Conservation (phyloP, 2,329 filamentous ascomycete species). For the Fusarium cyanostomum region DNA sequence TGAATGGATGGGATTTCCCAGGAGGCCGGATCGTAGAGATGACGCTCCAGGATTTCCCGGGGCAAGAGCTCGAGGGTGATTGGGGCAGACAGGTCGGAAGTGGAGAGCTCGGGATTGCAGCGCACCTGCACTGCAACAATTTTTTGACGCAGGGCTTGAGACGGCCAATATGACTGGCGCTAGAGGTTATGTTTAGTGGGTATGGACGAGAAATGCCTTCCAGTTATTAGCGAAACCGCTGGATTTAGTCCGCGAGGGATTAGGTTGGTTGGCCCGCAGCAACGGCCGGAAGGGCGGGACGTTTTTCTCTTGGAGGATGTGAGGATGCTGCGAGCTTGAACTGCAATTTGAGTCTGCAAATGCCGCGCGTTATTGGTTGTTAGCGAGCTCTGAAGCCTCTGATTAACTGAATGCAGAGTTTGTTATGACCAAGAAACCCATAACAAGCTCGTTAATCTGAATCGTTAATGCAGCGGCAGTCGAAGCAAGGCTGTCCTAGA, state of each 20-base stretch:
- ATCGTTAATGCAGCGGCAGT: conserved; percentile 32
- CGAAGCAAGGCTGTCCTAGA: conserved; percentile 15
- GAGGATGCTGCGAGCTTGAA: conserved; percentile 2
- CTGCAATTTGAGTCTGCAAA: conserved; percentile 20
- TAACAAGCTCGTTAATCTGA: not conserved
- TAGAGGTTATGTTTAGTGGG: conserved; percentile 32
- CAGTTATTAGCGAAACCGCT: conserved; percentile 15
- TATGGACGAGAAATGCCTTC: conserved; percentile 12
- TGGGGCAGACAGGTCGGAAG: conserved; percentile 34
- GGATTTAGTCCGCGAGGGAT: conserved; percentile 6
- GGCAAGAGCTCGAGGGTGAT: conserved; percentile 34
- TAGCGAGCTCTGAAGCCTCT: not conserved
- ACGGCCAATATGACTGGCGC: conserved; percentile 31
- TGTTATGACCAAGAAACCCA: not conserved
- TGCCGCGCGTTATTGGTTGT: not conserved
- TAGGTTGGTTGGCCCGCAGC: conserved; percentile 32
- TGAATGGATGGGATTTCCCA: conserved; percentile 37
- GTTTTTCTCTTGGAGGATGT: conserved; percentile 26
- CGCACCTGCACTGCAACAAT: conserved; percentile 27
- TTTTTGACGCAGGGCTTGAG: conserved; percentile 36
- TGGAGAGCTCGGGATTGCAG: conserved; percentile 37
- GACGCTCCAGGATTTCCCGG: conserved; percentile 42
- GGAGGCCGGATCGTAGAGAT: conserved; percentile 44
- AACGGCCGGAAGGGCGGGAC: conserved; percentile 15
- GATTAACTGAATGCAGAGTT: conserved; percentile 4